phyloP scores from a whole-genome alignment of 164 flowering plant genomes.

The Dillenia turbinata region DNA sequence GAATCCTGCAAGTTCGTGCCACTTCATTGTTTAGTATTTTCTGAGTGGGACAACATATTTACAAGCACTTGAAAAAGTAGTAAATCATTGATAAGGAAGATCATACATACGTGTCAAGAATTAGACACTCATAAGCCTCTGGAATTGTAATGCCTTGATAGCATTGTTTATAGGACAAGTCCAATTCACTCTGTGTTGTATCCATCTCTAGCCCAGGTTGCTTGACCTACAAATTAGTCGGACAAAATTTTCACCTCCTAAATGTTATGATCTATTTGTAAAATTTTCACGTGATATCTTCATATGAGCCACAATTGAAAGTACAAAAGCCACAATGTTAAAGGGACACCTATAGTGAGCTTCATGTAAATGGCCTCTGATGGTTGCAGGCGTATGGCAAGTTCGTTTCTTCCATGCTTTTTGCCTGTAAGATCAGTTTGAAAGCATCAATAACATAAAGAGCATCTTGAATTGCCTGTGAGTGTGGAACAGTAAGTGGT shows the following conservation, averaged over 20 bases:
- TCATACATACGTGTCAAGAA: slow-evolving; percentile 83
- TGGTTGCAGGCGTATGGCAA: slow-evolving; percentile 92
- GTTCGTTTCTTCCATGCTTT: slow-evolving; percentile 94
- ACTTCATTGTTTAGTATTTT: background rate
- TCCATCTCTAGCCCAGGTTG: slow-evolving; percentile 93
- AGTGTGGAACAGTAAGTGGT: background rate
- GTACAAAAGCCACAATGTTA: background rate
- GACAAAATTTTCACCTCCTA: no score
- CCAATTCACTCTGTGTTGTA: slow-evolving; percentile 90
- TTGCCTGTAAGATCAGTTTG: slow-evolving; percentile 36
- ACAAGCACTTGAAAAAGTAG: background rate
- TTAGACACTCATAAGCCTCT: slow-evolving; percentile 96
- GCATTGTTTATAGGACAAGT: slow-evolving; percentile 83
- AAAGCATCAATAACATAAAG: no score
- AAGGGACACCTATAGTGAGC: slow-evolving; percentile 53
- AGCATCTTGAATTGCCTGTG: no score
- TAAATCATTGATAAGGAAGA: background rate
- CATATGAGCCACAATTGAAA: no score
- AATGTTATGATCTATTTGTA: no score
- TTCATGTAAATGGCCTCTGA: slow-evolving; percentile 98
- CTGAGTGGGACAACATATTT: background rate
- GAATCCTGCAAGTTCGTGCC: slow-evolving; percentile 49
- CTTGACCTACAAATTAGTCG: slow-evolving; percentile 61
- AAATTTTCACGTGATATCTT: no score
- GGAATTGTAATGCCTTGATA: slow-evolving; percentile 81